Conservation (phyloP, 371 early-diverging fungal species). For the Dinochytrium kinnereticum region DNA sequence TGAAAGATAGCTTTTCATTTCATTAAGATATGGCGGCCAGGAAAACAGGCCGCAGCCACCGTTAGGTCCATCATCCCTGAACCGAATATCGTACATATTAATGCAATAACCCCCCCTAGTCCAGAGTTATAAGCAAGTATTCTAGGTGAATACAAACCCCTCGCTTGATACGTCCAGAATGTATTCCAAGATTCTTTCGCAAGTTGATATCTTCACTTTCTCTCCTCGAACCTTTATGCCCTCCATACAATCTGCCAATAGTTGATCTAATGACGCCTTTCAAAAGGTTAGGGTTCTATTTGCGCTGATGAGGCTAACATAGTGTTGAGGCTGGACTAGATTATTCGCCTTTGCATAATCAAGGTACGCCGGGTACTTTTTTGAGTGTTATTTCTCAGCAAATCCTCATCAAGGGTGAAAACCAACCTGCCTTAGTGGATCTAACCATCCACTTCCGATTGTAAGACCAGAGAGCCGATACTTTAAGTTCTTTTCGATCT, state of each 20-base stretch:
- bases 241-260: too few species aligned
- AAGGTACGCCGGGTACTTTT: constrained; percentile 2
- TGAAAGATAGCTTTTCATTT: constrained; percentile 64
- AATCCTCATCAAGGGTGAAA: not conserved
- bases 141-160: not conserved
- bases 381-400: too few species aligned
- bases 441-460: constrained; percentile 92
- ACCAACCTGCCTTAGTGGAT: constrained; percentile 73
- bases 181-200: constrained; percentile 17
- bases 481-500: constrained; percentile 48
- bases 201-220: not conserved
- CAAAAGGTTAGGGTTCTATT: too few species aligned
- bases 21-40: constrained; percentile 76
- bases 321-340: not conserved
- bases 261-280: too few species aligned
- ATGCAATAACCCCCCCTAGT: constrained; percentile 60
- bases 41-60: constrained; percentile 65
- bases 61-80: constrained; percentile 61
- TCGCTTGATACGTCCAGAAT: constrained; percentile 19
- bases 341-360: not conserved
- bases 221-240: not conserved
- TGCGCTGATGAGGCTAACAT: not conserved
- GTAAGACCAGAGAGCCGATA: constrained; percentile 63
- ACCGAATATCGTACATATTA: constrained; percentile 84
- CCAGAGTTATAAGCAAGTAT: too few species aligned